Conservation (phyloP, 805 yeast species). For the Kodamaea hsintzibuensis region DNA sequence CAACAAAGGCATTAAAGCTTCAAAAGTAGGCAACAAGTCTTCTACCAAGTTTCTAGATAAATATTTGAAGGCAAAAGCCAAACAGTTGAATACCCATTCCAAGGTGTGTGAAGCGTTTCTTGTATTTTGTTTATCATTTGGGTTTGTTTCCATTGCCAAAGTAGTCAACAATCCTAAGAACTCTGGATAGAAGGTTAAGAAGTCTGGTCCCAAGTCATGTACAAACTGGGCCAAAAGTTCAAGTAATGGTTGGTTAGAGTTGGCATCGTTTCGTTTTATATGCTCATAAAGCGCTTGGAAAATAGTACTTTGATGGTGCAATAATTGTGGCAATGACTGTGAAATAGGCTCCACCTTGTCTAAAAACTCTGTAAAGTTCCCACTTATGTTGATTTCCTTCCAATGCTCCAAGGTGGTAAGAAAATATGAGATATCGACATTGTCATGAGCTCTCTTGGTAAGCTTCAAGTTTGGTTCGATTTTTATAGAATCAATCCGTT, state of each 20-base stretch:
- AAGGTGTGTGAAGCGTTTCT: constrained; percentile 60
- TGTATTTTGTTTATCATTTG: constrained; percentile 52
- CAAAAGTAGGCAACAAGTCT: constrained; percentile 71
- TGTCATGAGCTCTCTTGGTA: constrained; percentile 61
- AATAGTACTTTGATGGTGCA: constrained; percentile 68
- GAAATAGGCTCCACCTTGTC: constrained; percentile 53
- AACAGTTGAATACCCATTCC: constrained; percentile 80
- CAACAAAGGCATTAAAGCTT: constrained; percentile 62
- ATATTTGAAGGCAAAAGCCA: constrained; percentile 90
- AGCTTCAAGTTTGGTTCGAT: constrained; percentile 70
- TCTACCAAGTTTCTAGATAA: constrained; percentile 62
- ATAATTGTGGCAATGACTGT: constrained; percentile 76
- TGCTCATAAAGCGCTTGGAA: constrained; percentile 48
- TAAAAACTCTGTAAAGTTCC: constrained; percentile 63
- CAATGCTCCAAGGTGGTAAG: constrained; percentile 79
- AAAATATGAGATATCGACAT: constrained; percentile 77
- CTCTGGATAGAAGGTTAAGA: constrained; percentile 63
- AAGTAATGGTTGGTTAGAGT: constrained; percentile 76
- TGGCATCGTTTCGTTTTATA: constrained; percentile 57
- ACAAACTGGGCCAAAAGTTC: constrained; percentile 81
- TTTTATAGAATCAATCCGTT: constrained; percentile 77
- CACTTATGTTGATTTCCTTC: constrained; percentile 82
- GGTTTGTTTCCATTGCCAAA: constrained; percentile 40
- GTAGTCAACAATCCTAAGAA: constrained; percentile 53
- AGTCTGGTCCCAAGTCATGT: constrained; percentile 92